phyloP scores from a whole-genome alignment of 2,329 filamentous ascomycete genomes.

The Aspergillus hiratsukae region DNA sequence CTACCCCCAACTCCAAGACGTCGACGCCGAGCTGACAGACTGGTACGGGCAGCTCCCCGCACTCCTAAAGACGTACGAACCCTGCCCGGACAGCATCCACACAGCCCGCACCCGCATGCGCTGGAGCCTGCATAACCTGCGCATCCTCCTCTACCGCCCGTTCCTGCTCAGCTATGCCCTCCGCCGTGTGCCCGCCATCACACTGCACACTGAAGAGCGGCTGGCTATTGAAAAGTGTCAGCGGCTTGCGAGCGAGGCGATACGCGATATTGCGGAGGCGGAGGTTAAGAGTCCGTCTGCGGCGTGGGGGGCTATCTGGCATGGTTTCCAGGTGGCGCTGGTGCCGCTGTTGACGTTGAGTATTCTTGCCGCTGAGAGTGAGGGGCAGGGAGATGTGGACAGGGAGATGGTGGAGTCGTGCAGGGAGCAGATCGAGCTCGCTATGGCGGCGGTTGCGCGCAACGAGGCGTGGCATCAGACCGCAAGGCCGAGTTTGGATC shows the following conservation, averaged over 20 bases:
- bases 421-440: background rate
- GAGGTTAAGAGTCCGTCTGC: slow-evolving; percentile 68
- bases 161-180: slow-evolving; percentile 61
- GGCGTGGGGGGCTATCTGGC: slow-evolving; percentile 74
- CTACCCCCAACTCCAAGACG: slow-evolving; percentile 56
- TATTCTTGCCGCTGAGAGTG: background rate
- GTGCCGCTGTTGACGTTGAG: slow-evolving; percentile 52
- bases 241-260: slow-evolving; percentile 63
- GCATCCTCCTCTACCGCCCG: slow-evolving; percentile 68
- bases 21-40: slow-evolving; percentile 62
- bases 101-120: slow-evolving; percentile 69
- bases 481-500: background rate
- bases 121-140: slow-evolving; percentile 72
- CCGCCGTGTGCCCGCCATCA: slow-evolving; percentile 45
- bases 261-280: slow-evolving; percentile 64
- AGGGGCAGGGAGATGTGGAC: background rate
- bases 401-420: background rate
- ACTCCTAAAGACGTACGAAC: slow-evolving; percentile 58
- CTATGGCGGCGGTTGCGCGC: background rate
- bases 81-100: slow-evolving; percentile 63
- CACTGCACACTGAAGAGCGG: slow-evolving; percentile 56
- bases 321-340: slow-evolving; percentile 73
- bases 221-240: slow-evolving; percentile 63
- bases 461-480: background rate
- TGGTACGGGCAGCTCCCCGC: slow-evolving; percentile 68